These are phyloP conservation scores for Chlorella variabilis DNA, from an alignment of 163 green algal genomes.

Conservation along the genomic window DNA sequence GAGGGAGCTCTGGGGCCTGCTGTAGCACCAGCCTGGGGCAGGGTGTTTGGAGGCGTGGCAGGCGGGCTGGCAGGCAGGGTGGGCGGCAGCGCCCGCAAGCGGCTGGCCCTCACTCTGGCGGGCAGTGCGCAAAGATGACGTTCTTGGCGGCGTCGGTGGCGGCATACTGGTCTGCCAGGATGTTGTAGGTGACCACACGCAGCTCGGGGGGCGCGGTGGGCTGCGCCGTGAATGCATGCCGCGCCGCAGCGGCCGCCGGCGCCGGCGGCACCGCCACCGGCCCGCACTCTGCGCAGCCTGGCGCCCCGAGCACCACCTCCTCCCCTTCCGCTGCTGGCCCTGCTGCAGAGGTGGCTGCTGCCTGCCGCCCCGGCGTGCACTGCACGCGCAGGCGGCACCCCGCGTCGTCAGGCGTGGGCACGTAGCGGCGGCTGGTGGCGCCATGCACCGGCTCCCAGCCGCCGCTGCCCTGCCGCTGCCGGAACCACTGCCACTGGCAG, in stretches of 20 bases:
- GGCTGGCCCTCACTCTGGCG: constrained; percentile 55
- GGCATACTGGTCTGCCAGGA: constrained; percentile 94
- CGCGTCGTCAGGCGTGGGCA: constrained; percentile 62
- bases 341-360: background rate
- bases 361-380: constrained; percentile 62
- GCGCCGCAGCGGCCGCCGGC: constrained; percentile 23
- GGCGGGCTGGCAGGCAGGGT: too few species aligned
- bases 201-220: constrained; percentile 59
- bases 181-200: constrained; percentile 92
- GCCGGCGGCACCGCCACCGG: constrained; percentile 35
- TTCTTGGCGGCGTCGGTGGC: constrained; percentile 73
- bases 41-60: too few species aligned
- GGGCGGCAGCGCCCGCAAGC: too few species aligned
- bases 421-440: constrained; percentile 52
- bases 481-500: constrained; percentile 65
- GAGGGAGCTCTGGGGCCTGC: too few species aligned
- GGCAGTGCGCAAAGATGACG: constrained; percentile 89
- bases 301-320: background rate
- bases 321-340: constrained; percentile 1
- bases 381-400: constrained; percentile 68
- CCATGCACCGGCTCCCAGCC: constrained; percentile 30
- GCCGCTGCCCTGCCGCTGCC: constrained; percentile 11
- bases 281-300: constrained; percentile 4
- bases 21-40: too few species aligned
- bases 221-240: constrained; percentile 39